Base-by-base conservation (phyloP, 1,139 yeast genomes). In the Debaryomyces fabryi region DNA sequence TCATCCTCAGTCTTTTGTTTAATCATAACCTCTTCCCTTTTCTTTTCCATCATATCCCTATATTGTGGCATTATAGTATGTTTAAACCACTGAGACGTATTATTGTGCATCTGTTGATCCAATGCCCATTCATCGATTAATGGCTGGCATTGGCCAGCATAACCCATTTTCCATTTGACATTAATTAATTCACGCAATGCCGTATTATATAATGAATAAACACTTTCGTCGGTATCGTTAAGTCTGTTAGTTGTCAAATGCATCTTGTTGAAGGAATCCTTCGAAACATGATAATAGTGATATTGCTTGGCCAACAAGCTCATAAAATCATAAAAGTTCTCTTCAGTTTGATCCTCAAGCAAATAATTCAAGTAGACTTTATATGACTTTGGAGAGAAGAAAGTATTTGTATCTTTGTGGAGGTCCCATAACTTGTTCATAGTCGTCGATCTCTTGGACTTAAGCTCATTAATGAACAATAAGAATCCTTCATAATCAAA, bases 401-500 rank as follows among this genome's bases (percentile, higher is more conserved):
- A 55, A 2, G 63, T 57, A 24, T 58, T 58, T 33, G 63, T 55
- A 7, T 58, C 54, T 18, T 57, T 58, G 57, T 67, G 70, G 37
- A 72, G 62, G 8, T 53, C 48, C 78, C 78, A 75, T 33, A 74
- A 56, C 47, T 71, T 69, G 13, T 57, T 51, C 50, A 74, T 61
- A 3, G 69, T 60, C 1, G 59, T 57, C 12, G 51, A 45, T 50
- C 80, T 60, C 46, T 64, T 68, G 8, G 49, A 42, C 42, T 59
- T 57, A 32, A 74, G 57, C 8, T 62, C 65, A 2, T 61, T 55
- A 7, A 65, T 48, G 48, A 64, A 72, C 37, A 50, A 62, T 49
- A 73, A 57, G 55, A 60, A 75, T 3, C 71, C 70, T 49, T 72
- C 74, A 54, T 72, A 73, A 51, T 75, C 77, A 49, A 75, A 75